Percentiles rank a stretch among this genome's conserved stretches.
phyloP scores from a whole-genome alignment of 768 basidiomycete species.

The Calocybe indica region DNA sequence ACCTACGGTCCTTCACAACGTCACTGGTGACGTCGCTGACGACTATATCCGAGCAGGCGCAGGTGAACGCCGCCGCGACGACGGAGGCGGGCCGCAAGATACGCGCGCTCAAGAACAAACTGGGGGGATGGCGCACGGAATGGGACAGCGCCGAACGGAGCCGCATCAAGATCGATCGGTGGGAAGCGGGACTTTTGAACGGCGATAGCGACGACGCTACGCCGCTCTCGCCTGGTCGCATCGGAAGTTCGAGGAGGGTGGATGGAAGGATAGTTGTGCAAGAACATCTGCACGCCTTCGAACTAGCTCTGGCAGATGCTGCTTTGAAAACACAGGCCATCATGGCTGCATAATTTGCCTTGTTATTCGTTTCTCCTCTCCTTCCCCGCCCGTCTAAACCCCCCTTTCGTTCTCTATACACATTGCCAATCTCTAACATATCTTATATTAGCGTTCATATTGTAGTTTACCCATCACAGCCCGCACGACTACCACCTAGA shows the following conservation, averaged over 20 bases:
- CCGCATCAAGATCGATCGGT: conserved; percentile 66
- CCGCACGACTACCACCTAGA: conserved; percentile 17
- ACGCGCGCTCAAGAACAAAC: conserved; percentile 76
- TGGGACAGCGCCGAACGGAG: conserved; percentile 86
- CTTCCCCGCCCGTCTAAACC: conserved; percentile 4
- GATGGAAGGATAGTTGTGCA: conserved; percentile 72
- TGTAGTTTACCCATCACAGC: conserved; percentile 19
- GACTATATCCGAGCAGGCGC: conserved; percentile 80
- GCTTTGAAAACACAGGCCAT: conserved; percentile 74
- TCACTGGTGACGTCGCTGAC: conserved; percentile 72
- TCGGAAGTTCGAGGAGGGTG: conserved; percentile 33
- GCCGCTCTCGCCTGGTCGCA: conserved; percentile 22
- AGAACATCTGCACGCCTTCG: conserved; percentile 75
- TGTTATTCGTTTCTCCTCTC: too few species aligned
- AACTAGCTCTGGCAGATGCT: conserved; percentile 65
- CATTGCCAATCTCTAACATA: conserved; percentile 16
- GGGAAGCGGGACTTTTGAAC: conserved; percentile 58
- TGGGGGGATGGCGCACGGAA: conserved; percentile 74
- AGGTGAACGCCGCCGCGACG: conserved; percentile 80
- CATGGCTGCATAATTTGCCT: conserved; percentile 55
- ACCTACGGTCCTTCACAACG: conserved; percentile 68
- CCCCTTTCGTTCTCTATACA: conserved; percentile 10
- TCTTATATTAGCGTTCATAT: conserved; percentile 22
- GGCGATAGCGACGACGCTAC: conserved; percentile 29
- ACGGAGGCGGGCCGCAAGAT: conserved; percentile 85